These are phyloP conservation scores for Neofusicoccum sp. DNA, from an alignment of 2,329 filamentous ascomycete species.

Conservation along the genomic window DNA sequence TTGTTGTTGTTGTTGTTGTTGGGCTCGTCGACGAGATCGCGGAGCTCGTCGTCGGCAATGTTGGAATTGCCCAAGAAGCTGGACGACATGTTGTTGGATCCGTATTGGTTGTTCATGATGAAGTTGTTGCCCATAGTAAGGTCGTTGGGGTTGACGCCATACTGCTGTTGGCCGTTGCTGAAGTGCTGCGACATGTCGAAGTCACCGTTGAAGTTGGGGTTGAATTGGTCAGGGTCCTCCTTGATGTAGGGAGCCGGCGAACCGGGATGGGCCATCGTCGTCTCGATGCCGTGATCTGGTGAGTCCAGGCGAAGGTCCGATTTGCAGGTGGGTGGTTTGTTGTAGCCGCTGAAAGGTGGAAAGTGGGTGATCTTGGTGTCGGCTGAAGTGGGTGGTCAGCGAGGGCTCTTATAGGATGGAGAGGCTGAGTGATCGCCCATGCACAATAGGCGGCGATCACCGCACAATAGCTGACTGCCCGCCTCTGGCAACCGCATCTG, in stretches of 20 bases:
- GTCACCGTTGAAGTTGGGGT: conserved; percentile 51
- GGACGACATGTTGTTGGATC: conserved; percentile 62
- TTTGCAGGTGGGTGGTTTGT: conserved; percentile 37
- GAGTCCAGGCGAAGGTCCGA: conserved; percentile 42
- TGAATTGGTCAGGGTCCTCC: conserved; percentile 65
- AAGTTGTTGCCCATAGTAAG: conserved; percentile 70
- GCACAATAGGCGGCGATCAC: conserved; percentile 16
- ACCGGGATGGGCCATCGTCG: conserved; percentile 57
- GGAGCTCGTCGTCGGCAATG: conserved; percentile 85
- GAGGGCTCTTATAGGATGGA: conserved; percentile 16
- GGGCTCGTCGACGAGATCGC: conserved; percentile 65
- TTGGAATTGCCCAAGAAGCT: conserved; percentile 78
- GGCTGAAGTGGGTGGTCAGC: conserved; percentile 36
- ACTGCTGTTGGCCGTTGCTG: conserved; percentile 45
- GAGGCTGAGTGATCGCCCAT: not conserved
- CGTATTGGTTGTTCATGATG: conserved; percentile 58
- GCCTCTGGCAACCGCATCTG: conserved; percentile 7
- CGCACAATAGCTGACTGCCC: conserved; percentile 10
- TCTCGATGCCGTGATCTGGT: conserved; percentile 45
- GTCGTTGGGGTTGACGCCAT: conserved; percentile 78
- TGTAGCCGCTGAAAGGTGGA: conserved; percentile 44
- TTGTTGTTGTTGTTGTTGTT: conserved; percentile 28
- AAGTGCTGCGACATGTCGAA: conserved; percentile 57
- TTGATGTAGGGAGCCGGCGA: conserved; percentile 66
- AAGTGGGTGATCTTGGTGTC: conserved; percentile 45